Evolutionary conservation across 805 yeast species (phyloP), one percentile per base, ranked within the genome.

Genomic region (Clavispora carvajalis): DNA sequence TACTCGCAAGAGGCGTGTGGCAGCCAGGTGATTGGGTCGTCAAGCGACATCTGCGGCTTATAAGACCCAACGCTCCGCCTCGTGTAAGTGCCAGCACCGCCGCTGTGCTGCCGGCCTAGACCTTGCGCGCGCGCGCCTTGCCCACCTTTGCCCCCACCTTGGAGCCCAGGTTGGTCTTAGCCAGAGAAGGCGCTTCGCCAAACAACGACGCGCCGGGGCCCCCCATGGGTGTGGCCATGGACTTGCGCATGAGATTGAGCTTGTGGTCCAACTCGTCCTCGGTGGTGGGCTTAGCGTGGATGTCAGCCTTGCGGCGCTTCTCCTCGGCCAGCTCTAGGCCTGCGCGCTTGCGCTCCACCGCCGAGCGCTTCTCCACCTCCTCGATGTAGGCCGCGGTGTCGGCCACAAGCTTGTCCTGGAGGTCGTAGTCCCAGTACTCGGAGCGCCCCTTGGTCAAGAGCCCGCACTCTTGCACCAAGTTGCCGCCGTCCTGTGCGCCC

Each of bases 391-490:
- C 63, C 38, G 69, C 82, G 0, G 95, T 86, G 37, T 69, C 69
- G 19, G 78, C 83, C 51, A 65, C 87, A 6, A 90, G 54, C 37
- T 65, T 44, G 43, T 73, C 69, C 54, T 85, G 93, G 41, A 87
- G 60, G 34, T 71, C 80, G 13, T 54, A 69, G 54, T 85, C 85
- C 15, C 69, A 63, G 41, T 80, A 74, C 59, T 90, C 97, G 31
- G 64, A 59, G 49, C 95, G 73, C 76, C 78, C 47, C 40, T 59
- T 58, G 44, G 78, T 53, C 34, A 74, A 56, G n/a, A 77, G 57
- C 12, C 69, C 62, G 60, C 96, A 86, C 53, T 90, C 93, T 36
- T 83, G 81, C 40, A 88, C 67, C 55, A 84, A 77, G 39, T 79
- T 71, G 3, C 87, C 93, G 17, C 91, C 88, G 17, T 70, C 69